Conservation (phyloP, 2,329 filamentous ascomycete species). For the Diaporthe helianthi region DNA sequence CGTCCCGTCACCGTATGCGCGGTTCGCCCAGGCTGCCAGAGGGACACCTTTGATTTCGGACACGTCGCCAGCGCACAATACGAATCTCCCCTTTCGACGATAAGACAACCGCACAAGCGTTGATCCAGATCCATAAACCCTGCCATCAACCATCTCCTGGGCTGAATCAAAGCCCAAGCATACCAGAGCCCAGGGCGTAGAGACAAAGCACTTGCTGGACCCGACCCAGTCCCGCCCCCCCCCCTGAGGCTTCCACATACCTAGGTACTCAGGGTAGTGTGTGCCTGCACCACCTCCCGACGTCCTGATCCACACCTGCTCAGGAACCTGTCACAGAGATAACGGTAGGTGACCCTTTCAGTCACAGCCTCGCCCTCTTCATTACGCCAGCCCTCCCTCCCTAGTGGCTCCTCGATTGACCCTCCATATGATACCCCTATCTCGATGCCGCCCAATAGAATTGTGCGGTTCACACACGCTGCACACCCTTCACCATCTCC, state of each 20-base stretch:
- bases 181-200: slow-evolving; percentile 27
- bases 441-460: slow-evolving; percentile 36
- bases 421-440: slow-evolving; percentile 35
- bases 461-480: slow-evolving; percentile 29
- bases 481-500: slow-evolving; percentile 29
- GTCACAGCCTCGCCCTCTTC: slow-evolving; percentile 32
- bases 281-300: slow-evolving; percentile 24
- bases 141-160: slow-evolving; percentile 7
- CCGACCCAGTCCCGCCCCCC: too few species aligned
- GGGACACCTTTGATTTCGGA: slow-evolving; percentile 8
- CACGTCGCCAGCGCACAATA: slow-evolving; percentile 16
- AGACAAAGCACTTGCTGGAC: slow-evolving; percentile 18
- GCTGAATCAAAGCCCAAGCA: slow-evolving; percentile 14
- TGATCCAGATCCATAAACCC: slow-evolving; percentile 11
- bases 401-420: slow-evolving; percentile 35
- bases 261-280: too few species aligned
- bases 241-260: slow-evolving; percentile 19
- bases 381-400: slow-evolving; percentile 33
- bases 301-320: slow-evolving; percentile 8
- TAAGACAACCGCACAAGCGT: slow-evolving; percentile 22
- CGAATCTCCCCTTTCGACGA: slow-evolving; percentile 10
- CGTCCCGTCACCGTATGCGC: slow-evolving; percentile 29
- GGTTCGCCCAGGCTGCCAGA: slow-evolving; percentile 27
- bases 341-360: slow-evolving; percentile 20
- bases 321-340: slow-evolving; percentile 15